Percentiles rank a stretch among this genome's conserved stretches.
Evolutionary conservation across 1,284 basidiomycete genomes (phyloP).

Genomic region (Cutaneotrichosporon mucoides): DNA sequence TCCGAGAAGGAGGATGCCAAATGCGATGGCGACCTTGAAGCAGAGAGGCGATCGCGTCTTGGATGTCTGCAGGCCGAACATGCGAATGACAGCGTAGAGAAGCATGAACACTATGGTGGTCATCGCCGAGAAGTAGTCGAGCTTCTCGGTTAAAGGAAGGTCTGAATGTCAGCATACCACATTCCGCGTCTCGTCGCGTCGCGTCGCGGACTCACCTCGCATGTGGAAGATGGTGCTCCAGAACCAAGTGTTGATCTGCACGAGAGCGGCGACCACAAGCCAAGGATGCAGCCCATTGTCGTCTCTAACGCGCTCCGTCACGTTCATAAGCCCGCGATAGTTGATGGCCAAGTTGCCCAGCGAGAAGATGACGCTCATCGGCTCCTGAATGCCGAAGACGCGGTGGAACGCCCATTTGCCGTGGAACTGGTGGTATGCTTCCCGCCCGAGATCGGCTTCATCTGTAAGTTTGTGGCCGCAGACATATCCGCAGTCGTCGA

Average conservation of each 20-base stretch:
- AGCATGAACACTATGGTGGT: slow-evolving; percentile 71
- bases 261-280: slow-evolving; percentile 64
- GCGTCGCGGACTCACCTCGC: slow-evolving; percentile 57
- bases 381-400: slow-evolving; percentile 83
- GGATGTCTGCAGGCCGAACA: slow-evolving; percentile 60
- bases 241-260: slow-evolving; percentile 86
- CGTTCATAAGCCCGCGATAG: slow-evolving; percentile 59
- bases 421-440: slow-evolving; percentile 69
- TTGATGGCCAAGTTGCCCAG: slow-evolving; percentile 77
- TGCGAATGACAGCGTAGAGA: slow-evolving; percentile 68
- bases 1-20: slow-evolving; percentile 32
- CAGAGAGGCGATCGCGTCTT: slow-evolving; percentile 20
- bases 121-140: slow-evolving; percentile 95
- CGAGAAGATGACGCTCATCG: slow-evolving; percentile 85
- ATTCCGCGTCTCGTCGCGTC: too few relatives aligned
- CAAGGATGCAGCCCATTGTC: slow-evolving; percentile 66
- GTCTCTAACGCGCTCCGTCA: slow-evolving; percentile 32
- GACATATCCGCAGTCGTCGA: slow-evolving; percentile 79
- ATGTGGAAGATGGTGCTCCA: slow-evolving; percentile 92
- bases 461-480: slow-evolving; percentile 82
- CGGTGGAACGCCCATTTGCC: slow-evolving; percentile 98
- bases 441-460: slow-evolving; percentile 51
- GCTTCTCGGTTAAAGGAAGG: slow-evolving; percentile 73
- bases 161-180: slow-evolving; percentile 8
- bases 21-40: slow-evolving; percentile 25